These are phyloP conservation scores for Clitopilus hobsonii DNA, from an alignment of 768 basidiomycete genomes.

Conservation along the genomic window DNA sequence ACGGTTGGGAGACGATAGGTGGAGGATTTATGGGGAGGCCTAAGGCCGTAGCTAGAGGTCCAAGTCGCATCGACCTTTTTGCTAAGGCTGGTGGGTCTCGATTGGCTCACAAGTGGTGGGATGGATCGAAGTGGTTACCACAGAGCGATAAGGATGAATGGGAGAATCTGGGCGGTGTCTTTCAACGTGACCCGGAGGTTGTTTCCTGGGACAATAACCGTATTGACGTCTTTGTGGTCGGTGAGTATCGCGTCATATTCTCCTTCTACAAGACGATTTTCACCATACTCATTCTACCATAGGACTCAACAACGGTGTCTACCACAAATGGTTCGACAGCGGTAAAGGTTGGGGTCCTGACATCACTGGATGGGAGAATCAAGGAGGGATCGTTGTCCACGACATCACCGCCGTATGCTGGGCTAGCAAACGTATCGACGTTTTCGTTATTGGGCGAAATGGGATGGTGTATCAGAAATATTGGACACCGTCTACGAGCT, in stretches of 20 bases:
- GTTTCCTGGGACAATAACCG: background rate
- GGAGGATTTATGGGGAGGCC: no score
- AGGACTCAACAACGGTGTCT: background rate
- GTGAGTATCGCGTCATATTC: background rate
- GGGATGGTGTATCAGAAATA: slow-evolving; percentile 1
- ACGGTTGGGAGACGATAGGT: no score
- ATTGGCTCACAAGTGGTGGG: no score
- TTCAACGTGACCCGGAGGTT: background rate
- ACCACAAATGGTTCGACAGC: background rate
- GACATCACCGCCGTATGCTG: background rate
- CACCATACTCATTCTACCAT: background rate
- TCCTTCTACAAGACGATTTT: background rate
- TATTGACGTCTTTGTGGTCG: background rate
- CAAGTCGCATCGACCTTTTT: no score
- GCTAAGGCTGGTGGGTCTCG: no score
- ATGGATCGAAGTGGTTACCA: no score
- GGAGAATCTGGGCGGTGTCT: no score
- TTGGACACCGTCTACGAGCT: background rate
- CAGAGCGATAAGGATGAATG: no score
- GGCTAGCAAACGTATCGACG: background rate
- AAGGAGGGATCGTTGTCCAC: background rate
- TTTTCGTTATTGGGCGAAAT: background rate
- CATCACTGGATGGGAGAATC: background rate
- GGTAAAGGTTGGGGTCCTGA: background rate
- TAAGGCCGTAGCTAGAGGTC: no score